Evolutionary conservation across 2,329 filamentous ascomycete species (phyloP), one percentile per base, ranked within the genome.

Genomic region (Onygenales sp.): DNA sequence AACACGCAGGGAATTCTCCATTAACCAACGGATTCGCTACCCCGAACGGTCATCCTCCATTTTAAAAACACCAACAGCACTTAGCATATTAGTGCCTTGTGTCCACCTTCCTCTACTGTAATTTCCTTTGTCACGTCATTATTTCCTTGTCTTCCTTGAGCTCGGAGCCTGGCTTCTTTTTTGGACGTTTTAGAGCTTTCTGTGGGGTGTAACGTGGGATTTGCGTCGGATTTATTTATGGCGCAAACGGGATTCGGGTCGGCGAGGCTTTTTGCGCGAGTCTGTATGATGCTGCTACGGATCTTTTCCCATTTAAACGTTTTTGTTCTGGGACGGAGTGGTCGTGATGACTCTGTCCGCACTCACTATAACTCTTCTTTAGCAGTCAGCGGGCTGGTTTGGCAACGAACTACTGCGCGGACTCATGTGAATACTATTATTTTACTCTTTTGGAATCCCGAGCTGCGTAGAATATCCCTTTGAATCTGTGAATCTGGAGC

Each of bases 11-110:
- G 31, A 43, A 56, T 55, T 51, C 61, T 40, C 51, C 61, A 45
- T 62, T 63, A 52, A 59, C 61, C n/a, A 66, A 67, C 42, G 63
- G 65, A 34, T 51, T 54, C 14, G 10, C 33, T 42, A 46, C 33
- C 27, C 14, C 42, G 17, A 40, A 53, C 36, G 50, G 42, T 36
- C 34, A 44, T 46, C 5, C 21, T 36, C 48, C 37, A 32, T 36
- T 32, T 33, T 51, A 27, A 53, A 32, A 32, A 8, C 3, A 14
- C 5, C 14, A 40, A 40, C 37, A 14, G 21, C 21, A 27, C 21
- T 27, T 27, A 27, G 21, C 21, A 27, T 27, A 27, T 27, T 27
- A 27, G 21, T 27, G 21, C 21, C 21, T 27, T 27, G 21, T 27
- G 21, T 3, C 49, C 21, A 47, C 21, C 1, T 5, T 43, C 21